Evolutionary conservation across 1,284 basidiomycete genomes (phyloP).

Genomic region (Thecaphora thlaspeos): DNA sequence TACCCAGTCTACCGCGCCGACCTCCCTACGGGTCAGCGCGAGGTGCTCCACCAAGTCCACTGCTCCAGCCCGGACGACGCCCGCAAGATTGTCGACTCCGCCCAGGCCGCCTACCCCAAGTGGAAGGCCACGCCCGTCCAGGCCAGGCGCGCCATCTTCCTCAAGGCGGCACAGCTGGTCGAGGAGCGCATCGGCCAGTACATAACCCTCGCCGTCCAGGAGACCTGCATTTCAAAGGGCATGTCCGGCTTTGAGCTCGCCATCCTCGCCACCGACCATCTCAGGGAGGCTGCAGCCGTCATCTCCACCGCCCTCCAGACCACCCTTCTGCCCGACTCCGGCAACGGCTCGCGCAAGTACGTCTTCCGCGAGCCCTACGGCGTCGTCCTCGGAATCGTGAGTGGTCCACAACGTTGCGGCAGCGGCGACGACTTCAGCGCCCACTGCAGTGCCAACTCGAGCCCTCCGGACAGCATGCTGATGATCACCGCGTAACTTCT

Average conservation of each 20-base stretch:
- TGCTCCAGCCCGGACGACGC: conserved; percentile 15
- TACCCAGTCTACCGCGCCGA: conserved; percentile 45
- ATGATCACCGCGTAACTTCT: too few relatives aligned
- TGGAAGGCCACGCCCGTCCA: conserved; percentile 32
- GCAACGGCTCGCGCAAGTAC: conserved; percentile 25
- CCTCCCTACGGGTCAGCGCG: conserved; percentile 10
- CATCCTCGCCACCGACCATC: conserved; percentile 16
- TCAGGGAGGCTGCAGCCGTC: conserved; percentile 12
- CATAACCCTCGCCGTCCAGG: conserved; percentile 17
- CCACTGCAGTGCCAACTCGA: too few relatives aligned
- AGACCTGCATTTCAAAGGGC: conserved; percentile 27
- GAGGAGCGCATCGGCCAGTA: conserved; percentile 27
- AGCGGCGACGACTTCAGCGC: too few relatives aligned
- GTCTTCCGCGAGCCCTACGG: conserved; percentile 37
- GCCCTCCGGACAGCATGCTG: too few relatives aligned
- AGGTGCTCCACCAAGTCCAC: conserved; percentile 23
- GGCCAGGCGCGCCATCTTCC: conserved; percentile 29
- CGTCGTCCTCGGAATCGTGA: conserved; percentile 24
- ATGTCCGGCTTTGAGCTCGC: conserved; percentile 40
- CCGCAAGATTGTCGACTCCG: conserved; percentile 9
- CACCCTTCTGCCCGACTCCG: conserved; percentile 22
- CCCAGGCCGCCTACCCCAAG: conserved; percentile 15
- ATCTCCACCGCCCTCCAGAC: conserved; percentile 28
- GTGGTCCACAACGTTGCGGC: too few relatives aligned
- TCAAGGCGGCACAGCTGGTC: conserved; percentile 25